Conservation (phyloP, 495 filamentous ascomycete genomes). For the Aspergillus ellipticus region DNA sequence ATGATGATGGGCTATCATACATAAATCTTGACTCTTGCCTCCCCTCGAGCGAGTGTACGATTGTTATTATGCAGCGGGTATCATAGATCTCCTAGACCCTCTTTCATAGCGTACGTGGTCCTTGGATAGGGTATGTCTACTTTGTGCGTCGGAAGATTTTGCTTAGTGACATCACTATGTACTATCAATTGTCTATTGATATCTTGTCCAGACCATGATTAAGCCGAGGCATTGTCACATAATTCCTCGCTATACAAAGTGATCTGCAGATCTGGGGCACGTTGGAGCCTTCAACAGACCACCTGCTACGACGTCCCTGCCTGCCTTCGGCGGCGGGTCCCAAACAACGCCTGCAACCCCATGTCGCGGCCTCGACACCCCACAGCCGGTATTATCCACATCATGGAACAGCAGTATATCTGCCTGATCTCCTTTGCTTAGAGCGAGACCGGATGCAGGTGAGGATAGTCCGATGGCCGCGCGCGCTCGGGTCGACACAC, state of each 20-base stretch:
- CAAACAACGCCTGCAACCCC: constrained; percentile 39
- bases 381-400: constrained; percentile 33
- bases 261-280: not conserved
- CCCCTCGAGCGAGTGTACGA: not conserved
- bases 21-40: not conserved
- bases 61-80: not conserved
- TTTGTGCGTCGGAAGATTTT: not conserved
- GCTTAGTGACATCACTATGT: not conserved
- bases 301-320: constrained; percentile 23
- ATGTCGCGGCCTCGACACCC: constrained; percentile 20
- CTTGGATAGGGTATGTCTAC: not conserved
- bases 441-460: not conserved
- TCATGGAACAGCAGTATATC: constrained; percentile 29
- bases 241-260: constrained; percentile 1
- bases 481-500: constrained; percentile 56
- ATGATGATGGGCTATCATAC: not conserved
- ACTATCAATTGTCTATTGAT: not conserved
- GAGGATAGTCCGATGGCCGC: constrained; percentile 30
- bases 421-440: constrained; percentile 15
- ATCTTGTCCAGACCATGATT: not conserved
- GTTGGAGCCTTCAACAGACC: constrained; percentile 16
- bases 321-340: constrained; percentile 28
- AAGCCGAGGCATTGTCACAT: too few relatives aligned
- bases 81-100: not conserved
- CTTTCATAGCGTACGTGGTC: constrained; percentile 4